A percentile compares a stretch with the other conserved stretches of the same genome.
These are phyloP conservation scores for Leccinum incarnatum DNA, from an alignment of 768 basidiomycete species.

Conservation along the genomic window DNA sequence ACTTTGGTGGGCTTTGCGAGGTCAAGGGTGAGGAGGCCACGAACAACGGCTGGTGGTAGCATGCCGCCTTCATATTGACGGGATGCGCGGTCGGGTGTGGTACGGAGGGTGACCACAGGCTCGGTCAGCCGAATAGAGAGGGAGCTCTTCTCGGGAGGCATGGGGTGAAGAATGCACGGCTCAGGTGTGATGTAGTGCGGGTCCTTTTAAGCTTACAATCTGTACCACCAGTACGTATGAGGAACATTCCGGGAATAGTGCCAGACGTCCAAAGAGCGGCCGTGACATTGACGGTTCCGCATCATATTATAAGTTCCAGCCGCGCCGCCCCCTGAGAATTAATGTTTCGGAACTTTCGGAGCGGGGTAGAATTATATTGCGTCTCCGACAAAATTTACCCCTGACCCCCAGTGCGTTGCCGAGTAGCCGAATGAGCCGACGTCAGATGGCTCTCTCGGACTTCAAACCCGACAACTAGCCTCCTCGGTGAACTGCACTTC, in stretches of 20 bases:
- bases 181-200: neutral
- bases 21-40: constrained; percentile 62
- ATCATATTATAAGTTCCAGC: constrained; percentile 6
- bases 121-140: constrained; percentile 66
- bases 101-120: constrained; percentile 67
- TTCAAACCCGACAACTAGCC: neutral
- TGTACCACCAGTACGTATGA: neutral
- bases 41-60: constrained; percentile 59
- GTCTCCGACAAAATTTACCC: neutral
- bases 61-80: constrained; percentile 27
- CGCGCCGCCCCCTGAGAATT: neutral
- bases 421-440: neutral
- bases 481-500: no score
- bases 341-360: neutral
- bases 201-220: constrained; percentile 1
- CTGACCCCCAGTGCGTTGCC: neutral
- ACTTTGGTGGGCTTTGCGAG: constrained; percentile 80
- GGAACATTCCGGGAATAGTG: neutral
- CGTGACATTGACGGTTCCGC: neutral
- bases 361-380: neutral
- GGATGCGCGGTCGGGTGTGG: constrained; percentile 34
- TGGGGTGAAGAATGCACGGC: neutral
- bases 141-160: constrained; percentile 36
- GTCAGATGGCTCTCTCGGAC: neutral
- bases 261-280: neutral